Evolutionary conservation across 805 yeast species (phyloP).

Genomic region (Dipodascopsis tothii): DNA sequence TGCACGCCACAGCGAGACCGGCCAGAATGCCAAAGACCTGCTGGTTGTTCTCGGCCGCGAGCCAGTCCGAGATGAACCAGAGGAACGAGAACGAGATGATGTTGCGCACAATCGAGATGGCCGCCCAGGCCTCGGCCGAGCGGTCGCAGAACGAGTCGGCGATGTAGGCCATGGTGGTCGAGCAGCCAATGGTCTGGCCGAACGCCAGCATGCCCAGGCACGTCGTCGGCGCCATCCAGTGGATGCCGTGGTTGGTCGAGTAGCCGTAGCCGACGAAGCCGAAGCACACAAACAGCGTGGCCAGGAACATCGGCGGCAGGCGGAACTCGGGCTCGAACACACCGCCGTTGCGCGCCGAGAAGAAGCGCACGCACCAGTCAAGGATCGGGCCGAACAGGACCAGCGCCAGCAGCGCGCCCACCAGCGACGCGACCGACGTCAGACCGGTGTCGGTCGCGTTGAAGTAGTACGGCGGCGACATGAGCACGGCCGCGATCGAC

Average conservation of each 20-base stretch:
- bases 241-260: not conserved
- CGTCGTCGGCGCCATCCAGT: not conserved
- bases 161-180: not conserved
- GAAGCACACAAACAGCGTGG: not conserved
- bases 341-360: not conserved
- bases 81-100: constrained; percentile 1
- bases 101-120: constrained; percentile 3
- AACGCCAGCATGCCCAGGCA: not conserved
- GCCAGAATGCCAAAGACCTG: constrained; percentile 2
- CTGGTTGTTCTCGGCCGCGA: not conserved
- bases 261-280: not conserved
- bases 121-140: constrained; percentile 3
- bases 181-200: not conserved
- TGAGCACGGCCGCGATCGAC: not conserved
- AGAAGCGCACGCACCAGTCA: not conserved
- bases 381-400: not conserved
- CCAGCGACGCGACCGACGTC: not conserved
- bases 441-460: not conserved
- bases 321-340: not conserved
- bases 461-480: not conserved
- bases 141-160: constrained; percentile 4
- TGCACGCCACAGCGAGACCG: not conserved
- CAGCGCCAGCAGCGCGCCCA: not conserved
- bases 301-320: not conserved
- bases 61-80: constrained; percentile 7